Base-by-base conservation (phyloP, 2,329 filamentous ascomycete genomes). In the Trichoderma cornu-damae region DNA sequence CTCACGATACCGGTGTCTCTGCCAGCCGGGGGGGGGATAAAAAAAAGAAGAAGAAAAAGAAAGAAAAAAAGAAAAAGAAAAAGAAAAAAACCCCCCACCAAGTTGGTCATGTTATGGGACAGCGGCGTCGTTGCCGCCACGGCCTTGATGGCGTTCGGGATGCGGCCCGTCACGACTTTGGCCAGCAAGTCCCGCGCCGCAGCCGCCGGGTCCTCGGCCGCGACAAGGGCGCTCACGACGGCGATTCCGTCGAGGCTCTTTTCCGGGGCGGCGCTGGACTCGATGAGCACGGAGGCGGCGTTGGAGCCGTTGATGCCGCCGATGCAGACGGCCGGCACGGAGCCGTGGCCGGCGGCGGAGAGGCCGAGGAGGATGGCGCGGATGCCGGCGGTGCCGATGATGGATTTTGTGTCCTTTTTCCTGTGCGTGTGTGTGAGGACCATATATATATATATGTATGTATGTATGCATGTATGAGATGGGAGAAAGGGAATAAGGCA, bases 61-160 rank as follows among this genome's bases (percentile, higher is more conserved):
- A n/a, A 37, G 5, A 34, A 1, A 16, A 6, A 6, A n/a, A 2
- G 8, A 37, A n/a, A 37, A 37, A n/a, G 34, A 2, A 3, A 32
- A 6, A 42, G 22, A 38, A 22, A n/a, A 14, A 37, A 11, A 58
- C 68, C 50, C 61, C 68, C 50, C 61, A 77, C 93, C 52, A 92
- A 79, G 70, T 97, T 97, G 53, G 94, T 97, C 90, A 97, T 97
- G 73, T 96, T 96, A 74, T 97, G 93, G 50, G 88, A 88, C 20
- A 97, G 79, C 0, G 92, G 91, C 57, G 82, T 86, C 42, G 73
- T 77, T 2, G 76, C 70, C 4, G 82, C 82, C 47, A 96, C 80
- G 5, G 78, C 77, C 59, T 75, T 76, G 42, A 95, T 77, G 16
- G 88, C 73, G 38, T 66, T 66, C 1, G 72, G 72, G 8, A 72